Percentiles rank a stretch among this genome's conserved stretches.
Conservation (phyloP, 108 stramenopile species). For the Skeletonema costatum region DNA sequence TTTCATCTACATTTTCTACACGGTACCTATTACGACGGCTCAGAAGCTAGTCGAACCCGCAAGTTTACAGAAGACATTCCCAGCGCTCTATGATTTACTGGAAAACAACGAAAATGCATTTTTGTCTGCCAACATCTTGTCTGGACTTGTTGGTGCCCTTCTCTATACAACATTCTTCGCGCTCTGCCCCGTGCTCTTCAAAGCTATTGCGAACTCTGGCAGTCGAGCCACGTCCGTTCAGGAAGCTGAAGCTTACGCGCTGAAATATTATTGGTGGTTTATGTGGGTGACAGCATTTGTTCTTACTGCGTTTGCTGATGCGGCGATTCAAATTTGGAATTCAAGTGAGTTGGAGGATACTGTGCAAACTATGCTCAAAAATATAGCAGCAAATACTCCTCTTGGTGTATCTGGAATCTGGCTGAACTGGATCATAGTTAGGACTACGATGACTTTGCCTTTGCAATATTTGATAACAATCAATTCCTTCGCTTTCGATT, state of each 20-base stretch:
- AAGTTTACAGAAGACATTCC: slow-evolving; percentile 51
- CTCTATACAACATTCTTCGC: slow-evolving; percentile 77
- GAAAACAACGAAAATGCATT: slow-evolving; percentile 7
- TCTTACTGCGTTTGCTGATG: slow-evolving; percentile 65
- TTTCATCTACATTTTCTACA: slow-evolving; percentile 79
- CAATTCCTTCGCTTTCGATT: slow-evolving; percentile 73
- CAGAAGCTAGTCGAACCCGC: slow-evolving; percentile 49
- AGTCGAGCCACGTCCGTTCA: slow-evolving; percentile 73
- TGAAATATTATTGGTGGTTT: slow-evolving; percentile 89
- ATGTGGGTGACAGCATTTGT: slow-evolving; percentile 83
- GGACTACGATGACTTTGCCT: slow-evolving; percentile 65
- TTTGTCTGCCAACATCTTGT: slow-evolving; percentile 52
- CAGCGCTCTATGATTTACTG: slow-evolving; percentile 48
- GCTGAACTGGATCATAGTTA: slow-evolving; percentile 90
- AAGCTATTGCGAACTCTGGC: slow-evolving; percentile 86
- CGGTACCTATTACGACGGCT: slow-evolving; percentile 44
- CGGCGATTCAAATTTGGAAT: slow-evolving; percentile 60
- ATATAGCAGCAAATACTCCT: slow-evolving; percentile 70
- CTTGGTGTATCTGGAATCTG: slow-evolving; percentile 65
- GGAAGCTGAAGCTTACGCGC: slow-evolving; percentile 67
- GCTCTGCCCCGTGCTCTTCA: slow-evolving; percentile 86
- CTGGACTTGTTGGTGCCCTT: slow-evolving; percentile 70
- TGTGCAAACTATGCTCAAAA: slow-evolving; percentile 41
- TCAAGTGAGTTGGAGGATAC: slow-evolving; percentile 51
- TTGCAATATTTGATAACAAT: slow-evolving; percentile 80